These are phyloP conservation scores for Colletotrichum orchidophilum DNA, from an alignment of 2,329 filamentous ascomycete genomes.

Conservation along the genomic window DNA sequence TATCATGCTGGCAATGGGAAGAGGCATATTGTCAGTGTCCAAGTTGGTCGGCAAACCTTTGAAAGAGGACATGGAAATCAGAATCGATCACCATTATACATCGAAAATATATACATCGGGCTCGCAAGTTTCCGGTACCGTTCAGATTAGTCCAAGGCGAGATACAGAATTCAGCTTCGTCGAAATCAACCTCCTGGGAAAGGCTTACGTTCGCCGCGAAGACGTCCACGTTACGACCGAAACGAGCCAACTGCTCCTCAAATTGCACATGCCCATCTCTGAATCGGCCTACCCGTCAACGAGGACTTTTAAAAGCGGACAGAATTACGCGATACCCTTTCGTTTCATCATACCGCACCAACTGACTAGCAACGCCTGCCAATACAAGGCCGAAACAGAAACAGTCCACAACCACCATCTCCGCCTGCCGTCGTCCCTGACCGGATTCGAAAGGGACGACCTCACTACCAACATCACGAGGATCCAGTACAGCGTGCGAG, in stretches of 20 bases:
- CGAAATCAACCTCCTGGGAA: slow-evolving; percentile 62
- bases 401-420: slow-evolving; percentile 60
- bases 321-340: slow-evolving; percentile 61
- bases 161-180: slow-evolving; percentile 60
- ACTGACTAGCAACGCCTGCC: slow-evolving; percentile 65
- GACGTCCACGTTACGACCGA: slow-evolving; percentile 53
- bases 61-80: slow-evolving; percentile 44
- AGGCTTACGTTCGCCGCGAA: slow-evolving; percentile 57
- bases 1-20: background rate
- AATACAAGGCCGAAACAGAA: slow-evolving; percentile 55
- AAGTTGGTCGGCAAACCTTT: background rate
- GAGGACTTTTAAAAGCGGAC: slow-evolving; percentile 56
- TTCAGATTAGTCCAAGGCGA: slow-evolving; percentile 53
- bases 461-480: slow-evolving; percentile 62
- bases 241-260: slow-evolving; percentile 57
- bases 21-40: background rate
- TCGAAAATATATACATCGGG: slow-evolving; percentile 65
- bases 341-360: slow-evolving; percentile 66
- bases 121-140: slow-evolving; percentile 59
- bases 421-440: slow-evolving; percentile 61
- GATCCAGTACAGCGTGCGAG: slow-evolving; percentile 62
- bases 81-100: slow-evolving; percentile 61
- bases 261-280: slow-evolving; percentile 63
- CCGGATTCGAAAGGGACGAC: slow-evolving; percentile 62
- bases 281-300: slow-evolving; percentile 56